Conservation (phyloP, 2,329 filamentous ascomycete species). For the Calonectria pseudoturangicola region DNA sequence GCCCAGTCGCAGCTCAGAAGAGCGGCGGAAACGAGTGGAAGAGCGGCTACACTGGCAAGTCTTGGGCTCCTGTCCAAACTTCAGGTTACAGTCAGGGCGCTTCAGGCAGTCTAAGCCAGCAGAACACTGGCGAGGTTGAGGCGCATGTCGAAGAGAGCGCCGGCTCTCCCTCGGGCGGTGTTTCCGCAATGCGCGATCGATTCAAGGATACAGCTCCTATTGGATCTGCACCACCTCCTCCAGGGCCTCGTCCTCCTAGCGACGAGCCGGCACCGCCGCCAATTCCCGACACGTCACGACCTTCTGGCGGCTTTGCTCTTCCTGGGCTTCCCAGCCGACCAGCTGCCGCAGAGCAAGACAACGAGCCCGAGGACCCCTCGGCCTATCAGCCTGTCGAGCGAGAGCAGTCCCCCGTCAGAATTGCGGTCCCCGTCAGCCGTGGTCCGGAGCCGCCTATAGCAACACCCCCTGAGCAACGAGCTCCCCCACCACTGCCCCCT, state of each 20-base stretch:
- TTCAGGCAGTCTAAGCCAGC: conserved; percentile 68
- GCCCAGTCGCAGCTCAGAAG: conserved; percentile 78
- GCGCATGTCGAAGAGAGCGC: conserved; percentile 70
- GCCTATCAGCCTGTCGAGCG: conserved; percentile 64
- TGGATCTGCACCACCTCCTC: conserved; percentile 66
- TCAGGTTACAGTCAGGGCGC: conserved; percentile 77
- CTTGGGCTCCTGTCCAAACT: conserved; percentile 89
- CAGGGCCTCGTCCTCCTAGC: conserved; percentile 61
- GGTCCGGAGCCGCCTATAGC: conserved; percentile 73
- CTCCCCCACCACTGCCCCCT: conserved; percentile 77
- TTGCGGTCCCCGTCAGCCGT: conserved; percentile 89
- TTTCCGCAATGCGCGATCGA: conserved; percentile 86
- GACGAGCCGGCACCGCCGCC: conserved; percentile 69
- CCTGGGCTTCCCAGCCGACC: conserved; percentile 83
- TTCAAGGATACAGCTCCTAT: conserved; percentile 87
- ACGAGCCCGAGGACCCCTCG: conserved; percentile 70
- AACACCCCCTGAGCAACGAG: conserved; percentile 68
- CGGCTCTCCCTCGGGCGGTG: conserved; percentile 75
- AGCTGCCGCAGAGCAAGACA: conserved; percentile 72
- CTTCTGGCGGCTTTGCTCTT: conserved; percentile 84
- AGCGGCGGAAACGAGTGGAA: conserved; percentile 87
- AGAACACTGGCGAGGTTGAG: conserved; percentile 76
- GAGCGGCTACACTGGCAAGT: conserved; percentile 92
- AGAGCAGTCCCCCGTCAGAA: conserved; percentile 84
- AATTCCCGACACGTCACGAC: conserved; percentile 78